phyloP scores from a whole-genome alignment of 1,284 basidiomycete species.

The Tilletia caries region DNA sequence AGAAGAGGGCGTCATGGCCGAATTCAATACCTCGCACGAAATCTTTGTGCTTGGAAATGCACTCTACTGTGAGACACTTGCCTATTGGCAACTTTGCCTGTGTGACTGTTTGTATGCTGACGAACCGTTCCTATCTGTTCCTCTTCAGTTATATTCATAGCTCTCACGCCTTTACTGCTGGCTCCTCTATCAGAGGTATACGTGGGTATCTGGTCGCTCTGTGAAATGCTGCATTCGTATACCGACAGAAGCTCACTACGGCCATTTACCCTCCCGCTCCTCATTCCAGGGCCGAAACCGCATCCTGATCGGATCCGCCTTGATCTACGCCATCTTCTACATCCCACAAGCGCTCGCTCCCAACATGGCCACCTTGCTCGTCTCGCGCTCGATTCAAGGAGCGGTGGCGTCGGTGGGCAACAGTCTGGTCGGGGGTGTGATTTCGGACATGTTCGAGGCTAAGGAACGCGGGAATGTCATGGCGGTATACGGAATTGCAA shows the following conservation, averaged over 20 bases:
- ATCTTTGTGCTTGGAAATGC: conserved; percentile 33
- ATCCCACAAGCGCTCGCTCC: conserved; percentile 45
- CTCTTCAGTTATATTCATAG: conserved; percentile 30
- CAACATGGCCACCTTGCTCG: conserved; percentile 41
- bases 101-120: not conserved
- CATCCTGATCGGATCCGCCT: conserved; percentile 28
- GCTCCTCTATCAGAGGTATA: conserved; percentile 39
- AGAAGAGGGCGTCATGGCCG: conserved; percentile 18
- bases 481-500: conserved; percentile 54
- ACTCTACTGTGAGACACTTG: not conserved
- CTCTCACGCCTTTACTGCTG: conserved; percentile 35
- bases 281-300: conserved; percentile 26
- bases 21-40: conserved; percentile 26
- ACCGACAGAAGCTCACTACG: not conserved
- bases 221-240: not conserved
- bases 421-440: conserved; percentile 47
- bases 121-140: not conserved
- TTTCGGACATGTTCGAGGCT: conserved; percentile 49
- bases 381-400: conserved; percentile 53
- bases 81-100: not conserved
- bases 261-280: too few species aligned
- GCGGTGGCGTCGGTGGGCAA: conserved; percentile 50
- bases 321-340: conserved; percentile 34
- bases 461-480: conserved; percentile 55
- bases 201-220: not conserved